Conservation (phyloP, 2,329 filamentous ascomycete genomes). For the Ophiostoma sp. region DNA sequence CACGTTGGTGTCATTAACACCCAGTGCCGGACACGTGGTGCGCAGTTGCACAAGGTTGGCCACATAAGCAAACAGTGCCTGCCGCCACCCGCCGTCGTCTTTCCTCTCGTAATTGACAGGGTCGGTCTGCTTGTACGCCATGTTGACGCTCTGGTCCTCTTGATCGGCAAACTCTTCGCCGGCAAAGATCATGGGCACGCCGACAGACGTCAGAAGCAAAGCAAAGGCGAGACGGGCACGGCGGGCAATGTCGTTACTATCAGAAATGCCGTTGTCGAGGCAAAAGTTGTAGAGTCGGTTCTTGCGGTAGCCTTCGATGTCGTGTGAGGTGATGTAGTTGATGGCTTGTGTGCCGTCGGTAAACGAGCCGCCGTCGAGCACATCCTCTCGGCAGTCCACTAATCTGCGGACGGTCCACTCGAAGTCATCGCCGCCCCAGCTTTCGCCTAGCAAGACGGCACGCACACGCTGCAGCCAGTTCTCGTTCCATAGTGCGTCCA, state of each 20-base stretch:
- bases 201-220: slow-evolving; percentile 33
- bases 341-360: slow-evolving; percentile 32
- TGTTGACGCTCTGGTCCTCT: slow-evolving; percentile 32
- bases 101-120: slow-evolving; percentile 34
- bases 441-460: slow-evolving; percentile 30
- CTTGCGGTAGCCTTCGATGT: slow-evolving; percentile 34
- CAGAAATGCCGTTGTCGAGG: slow-evolving; percentile 26
- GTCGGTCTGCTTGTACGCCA: slow-evolving; percentile 34
- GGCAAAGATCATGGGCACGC: slow-evolving; percentile 35
- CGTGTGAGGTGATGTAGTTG: slow-evolving; percentile 35
- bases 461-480: slow-evolving; percentile 32
- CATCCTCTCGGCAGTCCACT: slow-evolving; percentile 30
- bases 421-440: slow-evolving; percentile 29
- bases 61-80: slow-evolving; percentile 32
- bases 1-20: slow-evolving; percentile 32
- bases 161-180: slow-evolving; percentile 36
- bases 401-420: slow-evolving; percentile 33
- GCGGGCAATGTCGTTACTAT: slow-evolving; percentile 26
- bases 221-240: slow-evolving; percentile 33
- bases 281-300: slow-evolving; percentile 34
- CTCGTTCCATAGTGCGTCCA: slow-evolving; percentile 35
- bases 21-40: slow-evolving; percentile 32
- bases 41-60: slow-evolving; percentile 31
- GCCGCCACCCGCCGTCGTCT: slow-evolving; percentile 32
- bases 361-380: slow-evolving; percentile 26